These are phyloP conservation scores for Claviceps fusiformis DNA, from an alignment of 2,329 filamentous ascomycete species.

Conservation along the genomic window DNA sequence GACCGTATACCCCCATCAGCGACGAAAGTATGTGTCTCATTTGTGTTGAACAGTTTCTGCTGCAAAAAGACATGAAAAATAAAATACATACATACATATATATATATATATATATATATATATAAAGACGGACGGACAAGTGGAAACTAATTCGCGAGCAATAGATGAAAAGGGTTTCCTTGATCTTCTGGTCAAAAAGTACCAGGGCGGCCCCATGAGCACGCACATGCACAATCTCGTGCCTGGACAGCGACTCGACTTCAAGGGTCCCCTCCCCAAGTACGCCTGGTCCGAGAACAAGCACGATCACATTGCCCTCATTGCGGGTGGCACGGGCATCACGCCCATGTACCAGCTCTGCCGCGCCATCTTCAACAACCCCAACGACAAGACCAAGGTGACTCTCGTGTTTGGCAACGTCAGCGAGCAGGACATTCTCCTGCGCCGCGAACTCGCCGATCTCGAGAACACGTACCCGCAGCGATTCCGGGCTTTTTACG, in stretches of 20 bases:
- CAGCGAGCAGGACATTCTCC: constrained; percentile 75
- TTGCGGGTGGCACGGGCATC: constrained; percentile 94
- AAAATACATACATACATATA: not conserved
- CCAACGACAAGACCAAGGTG: constrained; percentile 92
- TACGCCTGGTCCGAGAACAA: constrained; percentile 85
- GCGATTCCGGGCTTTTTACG: constrained; percentile 90
- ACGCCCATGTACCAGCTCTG: constrained; percentile 96
- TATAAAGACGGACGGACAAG: too few relatives aligned
- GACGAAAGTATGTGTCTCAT: constrained; percentile 52
- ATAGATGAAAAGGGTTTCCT: constrained; percentile 63
- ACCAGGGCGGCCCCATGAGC: constrained; percentile 85
- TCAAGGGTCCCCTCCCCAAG: constrained; percentile 94
- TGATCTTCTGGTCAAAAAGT: constrained; percentile 85
- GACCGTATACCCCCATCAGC: constrained; percentile 85
- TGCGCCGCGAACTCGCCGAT: constrained; percentile 71
- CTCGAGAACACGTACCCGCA: constrained; percentile 93
- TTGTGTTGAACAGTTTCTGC: too few relatives aligned
- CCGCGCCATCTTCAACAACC: constrained; percentile 89
- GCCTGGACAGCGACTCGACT: constrained; percentile 68
- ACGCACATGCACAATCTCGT: constrained; percentile 73
- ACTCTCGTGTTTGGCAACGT: constrained; percentile 91
- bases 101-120: not conserved
- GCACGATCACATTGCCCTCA: constrained; percentile 73
- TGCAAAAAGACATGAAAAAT: not conserved
- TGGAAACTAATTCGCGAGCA: not conserved